phyloP scores from a whole-genome alignment of 306 rosid genomes.

The Pyrus betulifolia region DNA sequence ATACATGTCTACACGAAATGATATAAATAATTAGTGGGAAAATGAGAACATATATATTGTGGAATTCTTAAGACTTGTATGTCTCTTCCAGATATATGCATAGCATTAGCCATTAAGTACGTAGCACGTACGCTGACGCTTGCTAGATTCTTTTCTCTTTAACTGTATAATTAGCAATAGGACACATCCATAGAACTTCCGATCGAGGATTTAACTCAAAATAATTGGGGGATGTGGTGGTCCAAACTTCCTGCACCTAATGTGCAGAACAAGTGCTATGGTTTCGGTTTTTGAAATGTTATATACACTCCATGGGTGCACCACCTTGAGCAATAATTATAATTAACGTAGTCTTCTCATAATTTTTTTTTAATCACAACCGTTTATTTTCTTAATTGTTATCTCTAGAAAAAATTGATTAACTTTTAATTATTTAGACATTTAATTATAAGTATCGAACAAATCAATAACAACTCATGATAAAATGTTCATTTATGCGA shows the following conservation, averaged over 20 bases:
- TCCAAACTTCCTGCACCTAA: not conserved
- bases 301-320: no score
- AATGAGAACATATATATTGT: not conserved
- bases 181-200: not conserved
- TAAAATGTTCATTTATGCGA: not conserved
- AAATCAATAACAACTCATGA: no score
- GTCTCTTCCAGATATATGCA: no score
- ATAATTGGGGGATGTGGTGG: not conserved
- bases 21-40: not conserved
- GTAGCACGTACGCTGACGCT: no score
- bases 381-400: no score
- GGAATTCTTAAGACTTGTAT: not conserved
- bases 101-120: no score
- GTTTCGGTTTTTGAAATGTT: not conserved
- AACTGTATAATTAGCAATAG: not conserved
- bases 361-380: no score
- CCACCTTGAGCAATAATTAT: no score
- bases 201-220: not conserved
- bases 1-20: not conserved
- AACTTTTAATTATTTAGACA: no score
- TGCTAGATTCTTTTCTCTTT: not conserved
- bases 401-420: no score
- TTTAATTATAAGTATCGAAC: no score
- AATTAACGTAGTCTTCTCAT: no score
- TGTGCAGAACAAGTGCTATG: not conserved